A percentile compares a stretch with the other conserved stretches of the same genome.
Evolutionary conservation across 2,329 filamentous ascomycete genomes (phyloP).

Genomic region (Fusarium redolens): DNA sequence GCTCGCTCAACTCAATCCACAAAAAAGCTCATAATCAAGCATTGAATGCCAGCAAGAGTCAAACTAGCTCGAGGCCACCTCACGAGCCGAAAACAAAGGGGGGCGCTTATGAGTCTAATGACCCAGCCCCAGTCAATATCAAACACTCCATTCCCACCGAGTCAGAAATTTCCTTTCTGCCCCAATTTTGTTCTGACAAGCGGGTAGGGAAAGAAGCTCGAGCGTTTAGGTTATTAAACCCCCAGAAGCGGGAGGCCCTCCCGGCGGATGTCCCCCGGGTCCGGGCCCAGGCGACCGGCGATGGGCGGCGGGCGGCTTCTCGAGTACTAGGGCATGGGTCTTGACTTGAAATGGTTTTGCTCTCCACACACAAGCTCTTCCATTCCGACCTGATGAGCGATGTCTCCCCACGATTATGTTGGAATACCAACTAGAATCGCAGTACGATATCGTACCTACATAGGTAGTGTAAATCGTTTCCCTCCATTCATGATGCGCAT

Average conservation of each 20-base stretch:
- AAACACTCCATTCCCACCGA: constrained; percentile 34
- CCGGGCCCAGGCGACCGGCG: constrained; percentile 33
- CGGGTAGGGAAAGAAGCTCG: constrained; percentile 31
- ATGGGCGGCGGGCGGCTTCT: constrained; percentile 23
- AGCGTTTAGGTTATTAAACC: constrained; percentile 36
- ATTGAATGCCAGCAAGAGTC: constrained; percentile 21
- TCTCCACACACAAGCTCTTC: constrained; percentile 29
- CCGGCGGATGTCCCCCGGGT: constrained; percentile 35
- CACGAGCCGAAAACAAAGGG: constrained; percentile 25
- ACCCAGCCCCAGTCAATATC: constrained; percentile 18
- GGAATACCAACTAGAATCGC: constrained; percentile 4
- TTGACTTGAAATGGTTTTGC: constrained; percentile 21
- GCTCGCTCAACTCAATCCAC: constrained; percentile 34
- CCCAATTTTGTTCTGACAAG: constrained; percentile 38
- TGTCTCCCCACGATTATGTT: constrained; percentile 8
- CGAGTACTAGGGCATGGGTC: constrained; percentile 31
- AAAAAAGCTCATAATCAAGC: constrained; percentile 24
- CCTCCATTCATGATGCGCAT: constrained; percentile 23
- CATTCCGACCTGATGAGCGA: constrained; percentile 8
- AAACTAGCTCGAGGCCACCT: constrained; percentile 32
- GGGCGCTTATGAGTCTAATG: constrained; percentile 19
- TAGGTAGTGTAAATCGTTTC: constrained; percentile 8
- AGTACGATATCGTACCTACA: constrained; percentile 4
- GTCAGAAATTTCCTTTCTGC: constrained; percentile 34
- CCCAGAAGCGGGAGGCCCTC: constrained; percentile 39